These are phyloP conservation scores for Turnera subulata DNA, from an alignment of 345 rosid species.

Conservation along the genomic window DNA sequence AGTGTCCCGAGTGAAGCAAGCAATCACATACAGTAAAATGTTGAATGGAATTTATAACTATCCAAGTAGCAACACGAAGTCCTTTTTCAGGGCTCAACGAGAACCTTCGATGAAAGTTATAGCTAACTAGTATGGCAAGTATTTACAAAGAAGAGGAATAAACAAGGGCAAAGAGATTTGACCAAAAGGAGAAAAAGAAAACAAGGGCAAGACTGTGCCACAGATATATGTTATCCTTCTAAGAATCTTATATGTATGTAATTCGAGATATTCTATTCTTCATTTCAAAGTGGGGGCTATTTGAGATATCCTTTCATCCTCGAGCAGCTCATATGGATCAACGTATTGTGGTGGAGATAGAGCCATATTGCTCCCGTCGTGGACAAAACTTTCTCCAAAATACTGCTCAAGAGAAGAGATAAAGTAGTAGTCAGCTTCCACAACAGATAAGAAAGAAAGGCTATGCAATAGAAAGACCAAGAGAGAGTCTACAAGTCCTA, in stretches of 20 bases:
- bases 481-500: neutral
- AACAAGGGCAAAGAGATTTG: no score
- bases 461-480: neutral
- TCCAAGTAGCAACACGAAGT: no score
- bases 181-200: neutral
- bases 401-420: slow-evolving; percentile 38
- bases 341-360: slow-evolving; percentile 51
- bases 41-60: no score
- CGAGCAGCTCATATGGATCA: slow-evolving; percentile 69
- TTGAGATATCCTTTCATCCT: slow-evolving; percentile 78
- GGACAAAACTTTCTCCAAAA: slow-evolving; percentile 71
- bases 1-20: no score
- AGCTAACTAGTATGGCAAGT: slow-evolving; percentile 1
- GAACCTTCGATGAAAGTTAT: no score
- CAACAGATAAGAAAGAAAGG: neutral
- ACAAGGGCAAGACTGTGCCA: no score
- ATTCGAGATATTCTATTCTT: neutral
- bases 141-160: slow-evolving; percentile 12
- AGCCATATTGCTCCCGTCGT: slow-evolving; percentile 43
- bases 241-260: neutral
- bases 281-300: slow-evolving; percentile 55
- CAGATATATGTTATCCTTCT: neutral
- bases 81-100: no score
- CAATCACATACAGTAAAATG: no score
- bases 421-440: slow-evolving; percentile 10